Percentiles rank a stretch among this genome's conserved stretches.
Evolutionary conservation across 345 rosid species (phyloP).

Genomic region (Eucalyptus cladocalyx): DNA sequence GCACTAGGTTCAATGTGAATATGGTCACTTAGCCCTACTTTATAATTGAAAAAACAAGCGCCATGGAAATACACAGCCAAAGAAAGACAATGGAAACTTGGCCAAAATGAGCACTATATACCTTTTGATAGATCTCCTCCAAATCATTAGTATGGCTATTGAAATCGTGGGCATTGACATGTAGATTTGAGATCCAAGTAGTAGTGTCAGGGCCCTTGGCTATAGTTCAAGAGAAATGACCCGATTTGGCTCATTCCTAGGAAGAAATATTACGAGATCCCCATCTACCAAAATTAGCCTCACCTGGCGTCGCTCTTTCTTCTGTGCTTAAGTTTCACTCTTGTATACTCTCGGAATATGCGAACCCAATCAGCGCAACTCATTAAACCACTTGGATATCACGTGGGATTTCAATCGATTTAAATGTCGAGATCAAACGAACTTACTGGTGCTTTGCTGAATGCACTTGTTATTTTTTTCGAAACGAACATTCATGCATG

Average conservation of each 20-base stretch:
- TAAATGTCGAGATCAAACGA: not conserved
- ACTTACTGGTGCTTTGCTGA: not conserved
- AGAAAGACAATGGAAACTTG: not conserved
- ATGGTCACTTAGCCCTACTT: not conserved
- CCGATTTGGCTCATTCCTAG: not conserved
- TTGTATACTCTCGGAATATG: not conserved
- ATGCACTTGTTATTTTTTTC: not conserved
- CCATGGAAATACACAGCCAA: not conserved
- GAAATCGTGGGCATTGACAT: not conserved
- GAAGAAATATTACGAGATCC: not conserved
- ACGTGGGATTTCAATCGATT: not conserved
- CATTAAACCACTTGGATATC: not conserved
- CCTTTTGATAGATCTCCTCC: not conserved
- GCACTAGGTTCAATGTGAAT: not conserved
- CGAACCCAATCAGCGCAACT: not conserved
- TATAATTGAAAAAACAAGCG: not conserved
- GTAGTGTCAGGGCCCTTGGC: rapidly evolving
- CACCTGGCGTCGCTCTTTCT: not conserved
- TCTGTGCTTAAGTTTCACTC: not conserved
- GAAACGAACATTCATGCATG: not conserved
- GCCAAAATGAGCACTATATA: rapidly evolving
- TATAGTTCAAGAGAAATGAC: not conserved
- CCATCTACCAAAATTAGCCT: not conserved
- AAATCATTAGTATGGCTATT: not conserved
- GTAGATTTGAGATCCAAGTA: not conserved